Evolutionary conservation across 2,329 filamentous ascomycete genomes (phyloP).

Genomic region (Phaeosphaeriaceae sp.): DNA sequence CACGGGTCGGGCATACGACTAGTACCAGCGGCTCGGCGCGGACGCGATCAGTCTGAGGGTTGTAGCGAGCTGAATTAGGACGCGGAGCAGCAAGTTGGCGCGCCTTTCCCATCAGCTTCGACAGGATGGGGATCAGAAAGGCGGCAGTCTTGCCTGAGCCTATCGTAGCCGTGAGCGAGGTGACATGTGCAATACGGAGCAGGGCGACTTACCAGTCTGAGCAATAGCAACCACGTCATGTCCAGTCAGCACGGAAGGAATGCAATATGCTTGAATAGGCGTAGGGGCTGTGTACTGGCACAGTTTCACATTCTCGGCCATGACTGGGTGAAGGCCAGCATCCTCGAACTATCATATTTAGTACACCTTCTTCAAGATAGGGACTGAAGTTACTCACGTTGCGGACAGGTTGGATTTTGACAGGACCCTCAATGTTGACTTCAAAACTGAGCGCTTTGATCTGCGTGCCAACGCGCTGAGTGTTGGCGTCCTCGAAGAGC

Average conservation of each 20-base stretch:
- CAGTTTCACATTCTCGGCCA: slow-evolving; percentile 77
- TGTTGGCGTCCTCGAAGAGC: slow-evolving; percentile 69
- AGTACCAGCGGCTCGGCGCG: slow-evolving; percentile 87
- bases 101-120: slow-evolving; percentile 93
- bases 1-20: slow-evolving; percentile 83
- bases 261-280: slow-evolving; percentile 83
- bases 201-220: slow-evolving; percentile 79
- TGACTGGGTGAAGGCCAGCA: slow-evolving; percentile 83
- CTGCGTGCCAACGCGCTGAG: slow-evolving; percentile 63
- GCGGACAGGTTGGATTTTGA: slow-evolving; percentile 56
- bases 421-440: slow-evolving; percentile 58
- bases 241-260: slow-evolving; percentile 78
- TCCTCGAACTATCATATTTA: slow-evolving; percentile 64
- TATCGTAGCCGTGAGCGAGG: slow-evolving; percentile 47
- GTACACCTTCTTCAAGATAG: background rate
- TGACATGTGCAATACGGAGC: background rate
- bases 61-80: slow-evolving; percentile 67
- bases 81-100: slow-evolving; percentile 83
- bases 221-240: slow-evolving; percentile 87
- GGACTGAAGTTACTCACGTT: slow-evolving; percentile 50
- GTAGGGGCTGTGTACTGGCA: slow-evolving; percentile 77
- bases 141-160: slow-evolving; percentile 97
- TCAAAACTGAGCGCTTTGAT: slow-evolving; percentile 67
- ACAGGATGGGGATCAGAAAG: slow-evolving; percentile 87
- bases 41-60: slow-evolving; percentile 59